These are phyloP conservation scores for Emericellopsis atlantica DNA, from an alignment of 2,329 filamentous ascomycete genomes.

Conservation along the genomic window DNA sequence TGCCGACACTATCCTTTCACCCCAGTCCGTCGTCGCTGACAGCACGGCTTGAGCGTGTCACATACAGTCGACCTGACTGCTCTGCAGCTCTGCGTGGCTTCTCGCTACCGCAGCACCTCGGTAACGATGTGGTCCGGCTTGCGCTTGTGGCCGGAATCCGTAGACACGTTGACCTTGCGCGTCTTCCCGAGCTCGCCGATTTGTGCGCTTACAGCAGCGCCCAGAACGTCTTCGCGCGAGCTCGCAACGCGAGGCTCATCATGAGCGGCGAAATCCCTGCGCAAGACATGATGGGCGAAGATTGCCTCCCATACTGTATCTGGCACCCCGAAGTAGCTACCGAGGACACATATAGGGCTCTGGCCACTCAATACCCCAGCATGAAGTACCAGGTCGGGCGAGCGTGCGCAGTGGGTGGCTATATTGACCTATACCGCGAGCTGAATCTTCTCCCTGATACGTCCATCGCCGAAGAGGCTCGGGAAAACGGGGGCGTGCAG, in stretches of 20 bases:
- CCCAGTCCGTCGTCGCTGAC: background rate
- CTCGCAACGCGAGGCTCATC: constrained; percentile 18
- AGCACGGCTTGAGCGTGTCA: background rate
- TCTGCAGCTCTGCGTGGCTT: background rate
- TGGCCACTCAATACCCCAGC: constrained; percentile 15
- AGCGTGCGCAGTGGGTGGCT: constrained; percentile 25
- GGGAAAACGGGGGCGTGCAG: constrained; percentile 3
- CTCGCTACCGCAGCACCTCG: background rate
- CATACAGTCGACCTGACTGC: background rate
- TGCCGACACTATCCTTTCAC: background rate
- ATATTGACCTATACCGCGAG: constrained; percentile 18
- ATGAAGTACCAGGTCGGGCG: constrained; percentile 24
- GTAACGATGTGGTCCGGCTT: background rate
- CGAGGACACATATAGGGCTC: constrained; percentile 19
- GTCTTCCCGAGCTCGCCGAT: background rate
- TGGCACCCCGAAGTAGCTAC: constrained; percentile 23
- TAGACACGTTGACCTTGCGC: background rate
- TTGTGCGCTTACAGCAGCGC: background rate
- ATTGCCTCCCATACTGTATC: constrained; percentile 24
- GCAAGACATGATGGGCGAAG: constrained; percentile 5
- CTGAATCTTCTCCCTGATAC: constrained; percentile 23
- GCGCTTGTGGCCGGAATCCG: background rate
- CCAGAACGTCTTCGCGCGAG: background rate
- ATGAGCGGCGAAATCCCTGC: constrained; percentile 20
- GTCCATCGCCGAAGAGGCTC: constrained; percentile 25